Evolutionary conservation across 371 early-diverging fungal genomes (phyloP).

Genomic region (Globomyces sp.): DNA sequence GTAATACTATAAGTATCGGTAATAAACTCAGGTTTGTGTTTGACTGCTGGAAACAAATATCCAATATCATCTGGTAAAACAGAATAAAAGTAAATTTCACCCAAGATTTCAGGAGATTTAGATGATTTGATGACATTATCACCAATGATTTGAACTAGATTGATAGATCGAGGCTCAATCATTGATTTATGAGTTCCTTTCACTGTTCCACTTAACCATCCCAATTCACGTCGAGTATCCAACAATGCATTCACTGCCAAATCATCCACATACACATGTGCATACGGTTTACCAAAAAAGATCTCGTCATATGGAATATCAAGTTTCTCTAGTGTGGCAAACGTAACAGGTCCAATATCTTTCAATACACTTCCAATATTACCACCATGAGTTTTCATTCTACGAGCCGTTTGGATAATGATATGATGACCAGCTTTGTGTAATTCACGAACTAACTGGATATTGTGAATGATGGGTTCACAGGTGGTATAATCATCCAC

Average conservation of each 20-base stretch:
- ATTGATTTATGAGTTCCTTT: not conserved
- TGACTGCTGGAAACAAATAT: no score
- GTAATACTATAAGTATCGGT: no score
- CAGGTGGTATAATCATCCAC: conserved; percentile 12
- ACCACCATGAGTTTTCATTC: conserved; percentile 15
- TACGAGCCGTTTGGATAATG: conserved; percentile 6
- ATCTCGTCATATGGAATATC: not conserved
- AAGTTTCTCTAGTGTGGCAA: not conserved
- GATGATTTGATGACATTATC: conserved; percentile 7
- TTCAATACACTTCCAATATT: conserved; percentile 11
- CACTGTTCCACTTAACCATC: not conserved
- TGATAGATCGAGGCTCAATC: conserved; percentile 2
- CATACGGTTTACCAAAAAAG: not conserved
- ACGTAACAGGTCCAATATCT: conserved; percentile 15
- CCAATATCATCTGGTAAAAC: no score
- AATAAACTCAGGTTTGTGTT: no score
- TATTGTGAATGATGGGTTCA: conserved; percentile 2
- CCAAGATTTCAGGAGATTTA: not conserved
- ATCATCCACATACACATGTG: conserved; percentile 13
- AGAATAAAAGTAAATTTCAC: conserved; percentile 6
- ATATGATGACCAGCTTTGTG: conserved; percentile 16
- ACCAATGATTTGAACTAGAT: conserved; percentile 9
- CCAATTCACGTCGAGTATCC: conserved; percentile 2
- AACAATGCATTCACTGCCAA: conserved; percentile 1
- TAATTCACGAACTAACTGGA: conserved; percentile 13